These are phyloP conservation scores for Aquilaria sinensis DNA, from an alignment of 345 rosid species.

Conservation along the genomic window DNA sequence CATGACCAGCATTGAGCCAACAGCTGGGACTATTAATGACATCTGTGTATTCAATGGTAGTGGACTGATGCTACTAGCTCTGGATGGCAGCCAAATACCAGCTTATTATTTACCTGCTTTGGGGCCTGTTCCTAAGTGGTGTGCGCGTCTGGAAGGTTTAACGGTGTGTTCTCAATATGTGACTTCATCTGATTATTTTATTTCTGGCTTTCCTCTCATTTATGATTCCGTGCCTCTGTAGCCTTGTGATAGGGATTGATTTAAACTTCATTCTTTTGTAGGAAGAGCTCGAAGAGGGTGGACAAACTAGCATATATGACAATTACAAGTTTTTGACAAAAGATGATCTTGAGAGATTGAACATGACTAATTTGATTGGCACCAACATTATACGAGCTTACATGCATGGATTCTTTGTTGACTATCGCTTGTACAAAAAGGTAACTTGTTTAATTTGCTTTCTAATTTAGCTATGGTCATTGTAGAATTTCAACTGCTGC, in stretches of 20 bases:
- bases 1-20: conserved; percentile 91
- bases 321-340: conserved; percentile 78
- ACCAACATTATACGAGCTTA: conserved; percentile 89
- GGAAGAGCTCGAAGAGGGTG: conserved; percentile 96
- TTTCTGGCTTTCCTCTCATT: not conserved
- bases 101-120: conserved; percentile 85
- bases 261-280: conserved; percentile 22
- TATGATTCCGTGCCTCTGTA: not conserved
- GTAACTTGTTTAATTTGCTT: conserved; percentile 23
- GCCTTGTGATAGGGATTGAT: conserved; percentile 9
- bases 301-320: conserved; percentile 75
- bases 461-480: not conserved
- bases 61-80: conserved; percentile 81
- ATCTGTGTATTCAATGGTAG: conserved; percentile 76
- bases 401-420: conserved; percentile 90
- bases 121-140: conserved; percentile 98
- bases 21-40: conserved; percentile 79
- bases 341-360: conserved; percentile 82
- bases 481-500: not conserved
- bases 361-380: conserved; percentile 76
- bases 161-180: conserved; percentile 44
- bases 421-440: conserved; percentile 69
- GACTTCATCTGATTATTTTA: not conserved
- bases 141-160: conserved; percentile 64
- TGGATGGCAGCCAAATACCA: conserved; percentile 83